phyloP scores from a whole-genome alignment of 805 yeast species.

The Wickerhamiella hasegawae region DNA sequence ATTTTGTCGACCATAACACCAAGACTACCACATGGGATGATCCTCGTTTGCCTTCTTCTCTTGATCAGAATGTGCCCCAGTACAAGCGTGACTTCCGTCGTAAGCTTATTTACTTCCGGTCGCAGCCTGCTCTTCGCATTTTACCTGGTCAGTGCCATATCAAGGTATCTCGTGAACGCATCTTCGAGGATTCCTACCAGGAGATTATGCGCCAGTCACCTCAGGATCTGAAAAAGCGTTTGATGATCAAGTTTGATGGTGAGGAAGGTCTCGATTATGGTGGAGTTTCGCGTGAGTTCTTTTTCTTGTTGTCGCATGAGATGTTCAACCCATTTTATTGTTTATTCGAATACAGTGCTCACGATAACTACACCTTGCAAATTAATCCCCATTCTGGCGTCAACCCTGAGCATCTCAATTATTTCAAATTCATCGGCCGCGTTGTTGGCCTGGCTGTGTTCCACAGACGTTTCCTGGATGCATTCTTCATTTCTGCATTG shows the following conservation, averaged over 20 bases:
- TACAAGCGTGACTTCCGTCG: constrained; percentile 98
- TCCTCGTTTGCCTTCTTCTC: constrained; percentile 91
- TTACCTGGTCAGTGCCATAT: constrained; percentile 98
- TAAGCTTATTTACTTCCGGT: constrained; percentile 91
- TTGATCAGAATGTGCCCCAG: constrained; percentile 97
- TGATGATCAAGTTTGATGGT: constrained; percentile 97
- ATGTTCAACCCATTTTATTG: constrained; percentile 98
- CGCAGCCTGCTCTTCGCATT: constrained; percentile 94
- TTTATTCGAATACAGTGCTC: constrained; percentile 91
- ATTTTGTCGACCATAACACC: constrained; percentile 97
- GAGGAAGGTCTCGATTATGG: constrained; percentile 99
- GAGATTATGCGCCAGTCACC: constrained; percentile 99
- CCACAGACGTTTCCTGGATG: constrained; percentile 95
- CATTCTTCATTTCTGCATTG: constrained; percentile 95
- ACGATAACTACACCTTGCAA: constrained; percentile 94
- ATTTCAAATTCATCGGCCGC: constrained; percentile 96
- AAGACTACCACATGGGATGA: constrained; percentile 99
- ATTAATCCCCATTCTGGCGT: constrained; percentile 95
- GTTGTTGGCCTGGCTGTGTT: constrained; percentile 96
- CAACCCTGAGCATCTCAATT: constrained; percentile 94
- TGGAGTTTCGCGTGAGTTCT: constrained; percentile 97
- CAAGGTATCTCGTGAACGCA: constrained; percentile 90
- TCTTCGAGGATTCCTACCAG: constrained; percentile 94
- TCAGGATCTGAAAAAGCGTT: constrained; percentile 89
- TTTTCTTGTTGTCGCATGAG: constrained; percentile 90